Conservation (phyloP, 768 basidiomycete genomes). For the Pisolithus tinctorius region DNA sequence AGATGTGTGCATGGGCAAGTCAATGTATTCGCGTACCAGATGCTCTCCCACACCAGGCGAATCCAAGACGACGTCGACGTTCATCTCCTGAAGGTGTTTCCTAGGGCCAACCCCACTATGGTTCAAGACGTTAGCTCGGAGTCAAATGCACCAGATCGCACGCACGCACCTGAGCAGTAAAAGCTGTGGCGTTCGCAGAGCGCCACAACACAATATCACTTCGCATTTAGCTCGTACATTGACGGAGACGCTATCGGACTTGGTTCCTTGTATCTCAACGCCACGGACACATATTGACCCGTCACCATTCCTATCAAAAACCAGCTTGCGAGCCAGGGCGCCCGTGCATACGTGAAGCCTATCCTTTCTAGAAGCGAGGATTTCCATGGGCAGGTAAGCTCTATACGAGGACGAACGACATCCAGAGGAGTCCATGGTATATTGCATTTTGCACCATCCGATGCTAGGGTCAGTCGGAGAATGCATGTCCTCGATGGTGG, state of each 20-base stretch:
- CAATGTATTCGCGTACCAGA: slow-evolving; percentile 17
- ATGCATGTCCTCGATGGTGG: slow-evolving; percentile 1
- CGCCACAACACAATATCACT: slow-evolving; percentile 31
- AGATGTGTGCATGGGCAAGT: neutral
- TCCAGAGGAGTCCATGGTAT: neutral
- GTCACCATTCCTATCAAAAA: neutral
- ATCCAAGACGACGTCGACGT: slow-evolving; percentile 20
- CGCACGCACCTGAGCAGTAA: slow-evolving; percentile 27
- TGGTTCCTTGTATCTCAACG: neutral
- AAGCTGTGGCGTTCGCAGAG: slow-evolving; percentile 37
- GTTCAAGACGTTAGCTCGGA: too few species aligned
- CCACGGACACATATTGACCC: neutral
- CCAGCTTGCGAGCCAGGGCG: slow-evolving; percentile 1
- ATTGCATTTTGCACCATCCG: slow-evolving; percentile 2
- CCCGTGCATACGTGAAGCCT: slow-evolving; percentile 11
- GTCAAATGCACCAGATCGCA: neutral
- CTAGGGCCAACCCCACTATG: slow-evolving; percentile 39
- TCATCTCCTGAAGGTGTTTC: slow-evolving; percentile 28
- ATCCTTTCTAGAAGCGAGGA: slow-evolving; percentile 1
- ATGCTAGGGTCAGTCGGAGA: neutral
- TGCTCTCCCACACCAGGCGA: slow-evolving; percentile 29
- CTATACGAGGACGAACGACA: slow-evolving; percentile 10
- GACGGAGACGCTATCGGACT: neutral
- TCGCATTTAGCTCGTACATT: slow-evolving; percentile 12
- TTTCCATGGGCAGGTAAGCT: slow-evolving; percentile 8